Conservation (phyloP, 768 basidiomycete genomes). For the Krasilnikovozyma curviuscula region DNA sequence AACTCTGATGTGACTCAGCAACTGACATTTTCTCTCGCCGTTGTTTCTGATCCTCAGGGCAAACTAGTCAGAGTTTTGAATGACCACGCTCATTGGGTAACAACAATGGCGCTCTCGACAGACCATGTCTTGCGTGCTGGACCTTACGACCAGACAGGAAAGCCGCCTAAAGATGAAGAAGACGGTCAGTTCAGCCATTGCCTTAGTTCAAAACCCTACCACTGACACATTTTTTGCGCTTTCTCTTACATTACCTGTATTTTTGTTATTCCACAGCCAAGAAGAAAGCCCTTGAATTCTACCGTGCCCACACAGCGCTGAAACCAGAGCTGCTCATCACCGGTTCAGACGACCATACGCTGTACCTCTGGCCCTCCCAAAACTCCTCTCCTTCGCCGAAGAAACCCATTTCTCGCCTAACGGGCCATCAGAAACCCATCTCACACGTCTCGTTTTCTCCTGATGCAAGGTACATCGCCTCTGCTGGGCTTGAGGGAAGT, state of each 20-base stretch:
- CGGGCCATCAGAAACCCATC: constrained; percentile 87
- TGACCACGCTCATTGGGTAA: constrained; percentile 98
- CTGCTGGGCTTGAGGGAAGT: constrained; percentile 73
- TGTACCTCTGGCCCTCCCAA: constrained; percentile 64
- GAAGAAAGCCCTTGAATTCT: constrained; percentile 53
- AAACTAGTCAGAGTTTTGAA: constrained; percentile 64
- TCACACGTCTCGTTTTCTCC: constrained; percentile 88
- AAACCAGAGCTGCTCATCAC: constrained; percentile 77
- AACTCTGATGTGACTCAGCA: not conserved
- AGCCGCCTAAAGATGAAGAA: constrained; percentile 55
- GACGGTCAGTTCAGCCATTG: constrained; percentile 41
- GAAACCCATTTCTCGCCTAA: constrained; percentile 58
- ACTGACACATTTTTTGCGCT: not conserved
- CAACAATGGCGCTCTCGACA: constrained; percentile 82
- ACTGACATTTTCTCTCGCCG: not conserved
- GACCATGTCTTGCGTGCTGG: constrained; percentile 89
- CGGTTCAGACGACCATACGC: constrained; percentile 92
- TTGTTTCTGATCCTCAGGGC: constrained; percentile 35
- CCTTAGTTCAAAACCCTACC: not conserved
- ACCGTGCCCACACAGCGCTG: constrained; percentile 38
- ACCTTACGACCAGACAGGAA: constrained; percentile 75
- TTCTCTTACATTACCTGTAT: not conserved
- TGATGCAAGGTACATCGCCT: constrained; percentile 78
- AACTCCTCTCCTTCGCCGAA: constrained; percentile 30
- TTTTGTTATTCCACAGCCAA: constrained; percentile 37